Conservation (phyloP, 768 basidiomycete species). For the Tricholoma hemisulphureum region DNA sequence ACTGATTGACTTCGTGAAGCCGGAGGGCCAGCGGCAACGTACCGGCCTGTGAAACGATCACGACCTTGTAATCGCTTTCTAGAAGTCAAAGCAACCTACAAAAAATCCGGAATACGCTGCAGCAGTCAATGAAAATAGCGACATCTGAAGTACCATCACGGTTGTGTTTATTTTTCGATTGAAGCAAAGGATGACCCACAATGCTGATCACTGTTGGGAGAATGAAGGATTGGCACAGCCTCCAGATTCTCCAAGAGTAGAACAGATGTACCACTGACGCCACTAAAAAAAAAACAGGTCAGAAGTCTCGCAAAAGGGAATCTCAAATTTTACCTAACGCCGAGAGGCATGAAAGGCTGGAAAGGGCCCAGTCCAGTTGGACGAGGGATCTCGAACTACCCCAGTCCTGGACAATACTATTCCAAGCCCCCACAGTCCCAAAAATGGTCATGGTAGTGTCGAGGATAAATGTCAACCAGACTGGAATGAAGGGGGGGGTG, state of each 20-base stretch:
- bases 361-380: constrained; percentile 13
- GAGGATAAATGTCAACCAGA: constrained; percentile 12
- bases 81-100: not conserved
- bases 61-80: not conserved
- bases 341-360: constrained; percentile 13
- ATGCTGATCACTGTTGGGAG: constrained; percentile 6
- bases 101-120: constrained; percentile 1
- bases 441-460: constrained; percentile 20
- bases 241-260: constrained; percentile 22
- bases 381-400: constrained; percentile 14
- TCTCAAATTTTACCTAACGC: constrained; percentile 12
- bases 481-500: not conserved
- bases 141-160: not conserved
- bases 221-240: constrained; percentile 8
- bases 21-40: not conserved
- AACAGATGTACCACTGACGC: constrained; percentile 13
- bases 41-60: not conserved
- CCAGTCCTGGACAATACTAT: constrained; percentile 16
- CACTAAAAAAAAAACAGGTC: not conserved
- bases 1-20: constrained; percentile 2
- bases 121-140: constrained; percentile 1
- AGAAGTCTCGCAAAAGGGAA: not conserved
- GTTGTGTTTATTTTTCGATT: not conserved
- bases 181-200: not conserved
- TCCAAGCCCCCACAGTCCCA: constrained; percentile 20